phyloP scores from a whole-genome alignment of 345 rosid genomes.

The Salix dunnii region DNA sequence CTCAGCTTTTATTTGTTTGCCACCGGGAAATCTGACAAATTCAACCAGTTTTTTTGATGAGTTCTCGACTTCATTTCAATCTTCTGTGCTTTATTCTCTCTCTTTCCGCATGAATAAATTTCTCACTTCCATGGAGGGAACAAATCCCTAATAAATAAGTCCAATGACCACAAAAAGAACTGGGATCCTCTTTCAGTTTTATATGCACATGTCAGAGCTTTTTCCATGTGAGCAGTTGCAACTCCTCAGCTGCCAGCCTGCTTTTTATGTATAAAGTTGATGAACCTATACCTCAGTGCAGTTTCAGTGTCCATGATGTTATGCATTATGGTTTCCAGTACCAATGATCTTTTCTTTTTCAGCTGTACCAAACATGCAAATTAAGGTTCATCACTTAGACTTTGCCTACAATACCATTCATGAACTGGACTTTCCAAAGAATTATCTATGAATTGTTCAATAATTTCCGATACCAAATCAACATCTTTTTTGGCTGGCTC shows the following conservation, averaged over 20 bases:
- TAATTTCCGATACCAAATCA: not conserved
- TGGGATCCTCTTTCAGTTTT: not conserved
- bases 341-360: not conserved
- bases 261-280: not conserved
- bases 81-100: not conserved
- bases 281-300: not conserved
- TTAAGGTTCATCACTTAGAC: not conserved
- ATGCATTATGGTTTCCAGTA: not conserved
- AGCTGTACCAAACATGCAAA: not conserved
- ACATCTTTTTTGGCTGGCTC: not conserved
- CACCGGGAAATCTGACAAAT: not conserved
- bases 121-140: not conserved
- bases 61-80: not conserved
- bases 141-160: not conserved
- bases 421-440: not conserved
- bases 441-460: not conserved
- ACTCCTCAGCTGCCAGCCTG: conserved; percentile 19
- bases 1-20: conserved; percentile 4
- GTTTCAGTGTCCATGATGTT: not conserved
- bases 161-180: not conserved
- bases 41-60: not conserved
- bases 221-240: conserved; percentile 47
- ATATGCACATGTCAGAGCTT: not conserved
- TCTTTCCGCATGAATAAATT: not conserved
- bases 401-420: not conserved